phyloP scores from a whole-genome alignment of 2,329 filamentous ascomycete genomes.

The Colletotrichum sojae region DNA sequence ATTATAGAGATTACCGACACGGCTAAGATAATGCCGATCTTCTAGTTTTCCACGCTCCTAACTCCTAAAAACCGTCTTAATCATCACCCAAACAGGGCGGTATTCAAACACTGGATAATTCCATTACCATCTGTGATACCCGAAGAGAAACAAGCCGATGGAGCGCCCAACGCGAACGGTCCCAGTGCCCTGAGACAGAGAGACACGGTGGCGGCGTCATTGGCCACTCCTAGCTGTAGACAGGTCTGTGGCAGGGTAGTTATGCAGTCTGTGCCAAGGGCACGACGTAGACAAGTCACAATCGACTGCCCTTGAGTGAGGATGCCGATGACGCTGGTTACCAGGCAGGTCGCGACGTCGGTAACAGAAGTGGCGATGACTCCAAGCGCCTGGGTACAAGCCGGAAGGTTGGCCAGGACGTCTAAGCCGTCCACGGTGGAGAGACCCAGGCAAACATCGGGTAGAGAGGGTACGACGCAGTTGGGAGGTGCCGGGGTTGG shows the following conservation, averaged over 20 bases:
- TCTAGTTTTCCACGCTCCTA: too few species aligned
- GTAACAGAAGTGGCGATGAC: not conserved
- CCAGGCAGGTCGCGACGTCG: not conserved
- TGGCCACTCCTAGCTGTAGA: not conserved
- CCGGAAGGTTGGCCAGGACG: not conserved
- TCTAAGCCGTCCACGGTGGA: not conserved
- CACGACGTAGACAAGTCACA: not conserved
- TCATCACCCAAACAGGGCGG: not conserved
- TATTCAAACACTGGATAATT: not conserved
- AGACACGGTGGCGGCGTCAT: not conserved
- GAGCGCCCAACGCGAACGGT: not conserved
- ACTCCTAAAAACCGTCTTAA: too few species aligned
- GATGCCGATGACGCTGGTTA: not conserved
- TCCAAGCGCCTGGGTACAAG: not conserved
- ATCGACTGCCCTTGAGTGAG: not conserved
- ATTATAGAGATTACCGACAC: too few species aligned
- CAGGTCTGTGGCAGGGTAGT: not conserved
- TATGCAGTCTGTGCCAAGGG: not conserved
- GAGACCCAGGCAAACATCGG: not conserved
- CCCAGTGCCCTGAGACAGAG: not conserved
- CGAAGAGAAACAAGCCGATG: not conserved
- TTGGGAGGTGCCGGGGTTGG: not conserved
- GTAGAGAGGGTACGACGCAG: not conserved
- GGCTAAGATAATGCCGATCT: too few species aligned
- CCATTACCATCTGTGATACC: not conserved